These are phyloP conservation scores for Hypoxylon sp. DNA, from an alignment of 2,329 filamentous ascomycete genomes.

Conservation along the genomic window DNA sequence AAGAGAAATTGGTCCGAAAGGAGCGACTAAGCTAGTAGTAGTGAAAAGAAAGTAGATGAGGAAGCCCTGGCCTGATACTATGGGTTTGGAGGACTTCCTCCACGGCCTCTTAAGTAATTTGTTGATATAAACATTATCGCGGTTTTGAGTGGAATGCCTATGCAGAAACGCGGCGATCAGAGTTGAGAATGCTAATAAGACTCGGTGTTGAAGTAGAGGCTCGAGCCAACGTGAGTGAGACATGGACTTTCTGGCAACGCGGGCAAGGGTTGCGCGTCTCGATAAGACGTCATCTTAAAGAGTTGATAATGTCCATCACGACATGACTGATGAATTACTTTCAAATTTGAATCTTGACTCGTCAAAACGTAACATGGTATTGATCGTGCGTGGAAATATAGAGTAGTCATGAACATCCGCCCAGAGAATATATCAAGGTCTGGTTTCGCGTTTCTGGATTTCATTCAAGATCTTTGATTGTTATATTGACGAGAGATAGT, in stretches of 20 bases:
- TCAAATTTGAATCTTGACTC: background rate
- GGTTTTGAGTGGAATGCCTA: slow-evolving; percentile 43
- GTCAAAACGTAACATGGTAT: background rate
- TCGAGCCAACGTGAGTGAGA: slow-evolving; percentile 44
- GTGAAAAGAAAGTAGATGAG: slow-evolving; percentile 27
- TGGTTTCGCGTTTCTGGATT: background rate
- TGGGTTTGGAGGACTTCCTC: background rate
- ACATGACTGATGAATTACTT: background rate
- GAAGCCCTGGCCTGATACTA: slow-evolving; percentile 20
- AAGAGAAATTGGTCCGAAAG: slow-evolving; percentile 39
- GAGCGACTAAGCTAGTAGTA: slow-evolving; percentile 40
- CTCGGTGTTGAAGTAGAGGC: slow-evolving; percentile 36
- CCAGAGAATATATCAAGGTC: background rate
- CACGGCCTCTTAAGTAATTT: slow-evolving; percentile 42
- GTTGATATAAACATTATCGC: slow-evolving; percentile 31
- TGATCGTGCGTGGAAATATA: background rate
- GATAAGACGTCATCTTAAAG: slow-evolving; percentile 1
- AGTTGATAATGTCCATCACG: background rate
- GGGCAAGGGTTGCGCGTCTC: slow-evolving; percentile 16
- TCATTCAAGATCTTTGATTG: background rate
- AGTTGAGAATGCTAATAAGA: slow-evolving; percentile 50
- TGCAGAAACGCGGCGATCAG: slow-evolving; percentile 39
- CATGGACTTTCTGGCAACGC: slow-evolving; percentile 37
- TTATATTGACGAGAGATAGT: background rate
- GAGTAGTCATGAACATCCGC: background rate